Evolutionary conservation across 768 basidiomycete species (phyloP), one percentile per base, ranked within the genome.

Genomic region (Pisolithus marmoratus): DNA sequence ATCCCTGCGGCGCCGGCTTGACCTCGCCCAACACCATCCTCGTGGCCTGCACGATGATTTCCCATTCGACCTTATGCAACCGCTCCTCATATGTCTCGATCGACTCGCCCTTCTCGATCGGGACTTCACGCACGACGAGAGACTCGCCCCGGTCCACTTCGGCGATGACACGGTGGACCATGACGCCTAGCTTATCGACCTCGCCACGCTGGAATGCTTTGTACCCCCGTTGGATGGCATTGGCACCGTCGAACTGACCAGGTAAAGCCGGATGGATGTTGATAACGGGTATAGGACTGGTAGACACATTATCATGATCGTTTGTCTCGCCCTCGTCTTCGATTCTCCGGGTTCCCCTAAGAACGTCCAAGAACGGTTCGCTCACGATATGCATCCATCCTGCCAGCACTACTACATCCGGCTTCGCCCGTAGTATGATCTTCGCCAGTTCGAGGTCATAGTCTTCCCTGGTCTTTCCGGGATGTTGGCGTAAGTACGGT

Each of bases 321-420:
- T 68, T 40, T 8, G 20, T 40, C 1, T 67, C 8, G 26, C 8
- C 3, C 26, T 71, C 59, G 0, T 58, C 58, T 48, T 65, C 65
- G 15, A 43, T 11, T 1, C 9, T 22, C 20, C 42, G 42, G 67
- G 61, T 8, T 79, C 79, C 4, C 44, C 76, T 72, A 46, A 90
- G 65, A 29, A 82, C 74, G 19, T 90, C 80, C 53, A 98, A 68
- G 67, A 97, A 97, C 0, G 72, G 73, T 48, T 90, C 85, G 51
- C 85, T 83, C 53, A 97, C 77, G 61, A 98, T 90, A 62, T 98
- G 94, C 95, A 99, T 97, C 91, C 93, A 99, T 0, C 96, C 96
- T 0, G 95, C 96, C 17, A 97, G 77, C 7, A 99, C 89, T 46
- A 98, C 80, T 23, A 95, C 66, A 68, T 97, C 90, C 0, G 95